Base-by-base conservation (phyloP, 805 yeast species). In the Ogataea degrootiae region DNA sequence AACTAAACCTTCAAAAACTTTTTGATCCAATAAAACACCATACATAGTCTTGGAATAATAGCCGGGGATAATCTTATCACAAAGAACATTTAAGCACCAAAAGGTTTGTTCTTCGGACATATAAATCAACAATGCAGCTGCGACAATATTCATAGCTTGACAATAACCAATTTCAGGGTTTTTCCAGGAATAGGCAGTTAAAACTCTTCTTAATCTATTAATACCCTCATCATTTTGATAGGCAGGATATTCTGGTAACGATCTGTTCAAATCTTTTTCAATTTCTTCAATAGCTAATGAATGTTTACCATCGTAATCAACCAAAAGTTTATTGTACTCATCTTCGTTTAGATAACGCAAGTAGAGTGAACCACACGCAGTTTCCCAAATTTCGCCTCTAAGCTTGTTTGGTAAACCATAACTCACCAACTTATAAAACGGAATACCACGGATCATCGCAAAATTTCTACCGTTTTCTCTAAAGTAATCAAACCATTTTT, bases 31-130 rank as follows among this genome's bases (percentile, higher is more conserved):
- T 31, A 94, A 70, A 1, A 97, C 94, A 23, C 99, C 99, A 60
- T 92, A 92, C 99, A 94, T 94, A 0, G 97, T 92, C 59, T 82
- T 88, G 3, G 98, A 91, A 61, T 94, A 94, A 66, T 94, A 94
- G 0, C 99, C 99, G 0, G 98, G 98, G 4, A 90, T 86, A 50
- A 87, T 78, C 37, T 81, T 77, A 50, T 90, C 96, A 69, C 97
- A 90, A 3, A 94, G 67, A 16, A 80, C 78, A 46, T 82, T 79
- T 47, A 94, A 73, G 48, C 92, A 80, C 98, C 98, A 94, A 61
- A 89, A 94, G 0, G 97, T 98, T 66, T 94, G 98, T 55, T 92
- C 99, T 65, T 94, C 99, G 8, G 95, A 85, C 85, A 88, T 90
- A 63, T 82, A 86, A 37, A 85, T 85, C 50, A 87, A 68, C 45